Percentiles rank a stretch among this genome's conserved stretches.
These are phyloP conservation scores for Cryphonectria carpinicola DNA, from an alignment of 2,329 filamentous ascomycete species.

Conservation along the genomic window DNA sequence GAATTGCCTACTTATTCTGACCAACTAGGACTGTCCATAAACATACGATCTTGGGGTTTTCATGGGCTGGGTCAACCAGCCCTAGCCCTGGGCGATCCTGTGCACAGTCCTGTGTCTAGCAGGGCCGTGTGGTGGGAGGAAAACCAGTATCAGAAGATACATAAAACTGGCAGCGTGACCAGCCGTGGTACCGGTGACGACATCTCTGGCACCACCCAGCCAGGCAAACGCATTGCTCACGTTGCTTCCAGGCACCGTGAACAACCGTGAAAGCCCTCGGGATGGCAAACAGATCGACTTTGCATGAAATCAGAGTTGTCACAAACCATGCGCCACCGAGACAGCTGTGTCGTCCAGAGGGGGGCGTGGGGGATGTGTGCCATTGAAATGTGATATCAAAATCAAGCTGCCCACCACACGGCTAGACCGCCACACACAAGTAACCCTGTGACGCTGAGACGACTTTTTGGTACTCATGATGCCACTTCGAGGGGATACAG, in stretches of 20 bases:
- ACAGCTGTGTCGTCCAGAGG: neutral
- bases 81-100: neutral
- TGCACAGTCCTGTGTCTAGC: neutral
- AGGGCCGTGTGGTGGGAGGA: conserved; percentile 2
- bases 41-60: neutral
- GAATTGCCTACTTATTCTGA: neutral
- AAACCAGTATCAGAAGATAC: conserved; percentile 16
- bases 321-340: neutral
- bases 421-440: neutral
- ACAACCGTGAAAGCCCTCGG: neutral
- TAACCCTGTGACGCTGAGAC: neutral
- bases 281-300: neutral
- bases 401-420: neutral
- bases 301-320: neutral
- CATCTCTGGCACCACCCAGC: neutral
- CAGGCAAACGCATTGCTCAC: neutral
- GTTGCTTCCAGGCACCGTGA: neutral
- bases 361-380: neutral
- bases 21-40: neutral
- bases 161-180: conserved; percentile 7
- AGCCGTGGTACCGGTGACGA: conserved; percentile 19
- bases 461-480: neutral
- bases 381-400: neutral
- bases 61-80: neutral
- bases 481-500: neutral